phyloP scores from a whole-genome alignment of 495 filamentous ascomycete genomes.

The Neurospora tetraspora region DNA sequence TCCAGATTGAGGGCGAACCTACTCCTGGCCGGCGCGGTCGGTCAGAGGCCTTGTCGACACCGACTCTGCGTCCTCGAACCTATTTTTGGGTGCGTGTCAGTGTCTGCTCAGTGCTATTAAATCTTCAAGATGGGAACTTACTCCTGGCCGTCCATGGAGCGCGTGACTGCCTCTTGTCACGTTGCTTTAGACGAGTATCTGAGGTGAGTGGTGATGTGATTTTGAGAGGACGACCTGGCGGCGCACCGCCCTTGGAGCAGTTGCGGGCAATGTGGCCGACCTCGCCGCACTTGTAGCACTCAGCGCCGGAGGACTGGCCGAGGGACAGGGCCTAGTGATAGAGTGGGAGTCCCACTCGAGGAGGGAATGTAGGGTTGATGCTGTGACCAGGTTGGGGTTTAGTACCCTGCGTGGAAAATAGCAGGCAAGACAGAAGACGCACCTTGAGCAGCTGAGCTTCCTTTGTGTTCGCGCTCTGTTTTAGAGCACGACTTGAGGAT shows the following conservation, averaged over 20 bases:
- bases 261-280: constrained; percentile 95
- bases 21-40: not conserved
- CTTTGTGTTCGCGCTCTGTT: too few species aligned
- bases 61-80: not conserved
- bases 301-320: constrained; percentile 41
- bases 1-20: too few species aligned
- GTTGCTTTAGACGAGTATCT: too few species aligned
- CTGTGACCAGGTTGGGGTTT: not conserved
- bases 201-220: too few species aligned
- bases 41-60: not conserved
- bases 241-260: constrained; percentile 56
- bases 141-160: not conserved
- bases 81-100: not conserved
- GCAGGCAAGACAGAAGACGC: not conserved
- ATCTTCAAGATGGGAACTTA: not conserved
- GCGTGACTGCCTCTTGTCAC: too few species aligned
- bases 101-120: not conserved
- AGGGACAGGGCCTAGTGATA: not conserved
- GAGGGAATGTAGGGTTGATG: not conserved
- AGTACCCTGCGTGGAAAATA: not conserved
- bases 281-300: constrained; percentile 99
- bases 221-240: too few species aligned
- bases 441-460: not conserved
- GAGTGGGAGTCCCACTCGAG: not conserved
- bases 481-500: not conserved